Evolutionary conservation across 2,329 filamentous ascomycete species (phyloP).

Genomic region (Ophiostoma sp.): DNA sequence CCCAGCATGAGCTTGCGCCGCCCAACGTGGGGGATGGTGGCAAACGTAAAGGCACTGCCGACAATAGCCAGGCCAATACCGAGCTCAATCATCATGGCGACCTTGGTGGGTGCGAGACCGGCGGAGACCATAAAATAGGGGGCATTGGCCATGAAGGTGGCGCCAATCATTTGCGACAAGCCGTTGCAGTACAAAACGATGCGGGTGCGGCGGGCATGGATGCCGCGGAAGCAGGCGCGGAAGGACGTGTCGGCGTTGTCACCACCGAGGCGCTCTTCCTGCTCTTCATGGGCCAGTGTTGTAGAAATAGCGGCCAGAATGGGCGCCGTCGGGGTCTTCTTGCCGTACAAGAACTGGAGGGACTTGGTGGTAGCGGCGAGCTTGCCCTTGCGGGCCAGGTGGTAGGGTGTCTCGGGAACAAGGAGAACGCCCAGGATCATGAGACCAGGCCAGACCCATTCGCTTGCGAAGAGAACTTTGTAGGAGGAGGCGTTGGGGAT

Average conservation of each 20-base stretch:
- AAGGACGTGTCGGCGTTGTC: background rate
- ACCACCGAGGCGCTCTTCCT: background rate
- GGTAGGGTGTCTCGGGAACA: background rate
- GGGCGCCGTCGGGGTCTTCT: background rate
- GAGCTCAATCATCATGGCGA: conserved; percentile 7
- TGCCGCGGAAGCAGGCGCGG: conserved; percentile 20
- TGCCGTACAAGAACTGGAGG: background rate
- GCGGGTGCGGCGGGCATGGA: conserved; percentile 21
- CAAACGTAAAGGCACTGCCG: conserved; percentile 1
- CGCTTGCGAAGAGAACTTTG: background rate
- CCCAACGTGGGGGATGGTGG: background rate
- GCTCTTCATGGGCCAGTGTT: background rate
- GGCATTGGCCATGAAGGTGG: conserved; percentile 11
- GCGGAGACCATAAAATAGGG: conserved; percentile 18
- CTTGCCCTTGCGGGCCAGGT: background rate
- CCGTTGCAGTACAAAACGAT: conserved; percentile 21
- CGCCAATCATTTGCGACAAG: conserved; percentile 14
- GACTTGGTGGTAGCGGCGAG: background rate
- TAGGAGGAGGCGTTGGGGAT: background rate
- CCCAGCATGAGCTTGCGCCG: background rate
- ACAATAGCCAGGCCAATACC: background rate
- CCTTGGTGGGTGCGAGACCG: background rate
- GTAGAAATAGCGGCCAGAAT: background rate
- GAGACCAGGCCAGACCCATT: background rate
- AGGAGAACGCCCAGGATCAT: background rate